Evolutionary conservation across 2,329 filamentous ascomycete genomes (phyloP).

Genomic region (Pseudogymnoascus verrucosus): DNA sequence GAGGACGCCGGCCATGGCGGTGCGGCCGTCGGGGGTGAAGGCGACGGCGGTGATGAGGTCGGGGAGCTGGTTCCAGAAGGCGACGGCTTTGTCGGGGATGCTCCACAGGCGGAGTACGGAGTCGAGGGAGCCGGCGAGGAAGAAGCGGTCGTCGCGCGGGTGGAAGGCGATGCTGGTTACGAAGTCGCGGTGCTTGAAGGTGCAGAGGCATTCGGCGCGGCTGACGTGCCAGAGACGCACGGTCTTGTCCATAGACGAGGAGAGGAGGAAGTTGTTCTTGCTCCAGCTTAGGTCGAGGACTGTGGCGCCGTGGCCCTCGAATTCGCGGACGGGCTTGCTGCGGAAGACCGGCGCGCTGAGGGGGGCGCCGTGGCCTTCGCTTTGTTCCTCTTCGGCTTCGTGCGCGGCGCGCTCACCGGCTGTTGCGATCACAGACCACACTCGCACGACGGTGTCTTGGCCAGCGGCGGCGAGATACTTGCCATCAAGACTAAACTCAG

Average conservation of each 20-base stretch:
- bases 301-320: conserved; percentile 74
- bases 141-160: conserved; percentile 90
- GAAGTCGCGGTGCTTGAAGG: conserved; percentile 90
- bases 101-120: conserved; percentile 87
- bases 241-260: conserved; percentile 96
- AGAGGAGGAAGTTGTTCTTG: conserved; percentile 96
- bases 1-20: conserved; percentile 79
- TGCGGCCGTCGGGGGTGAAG: conserved; percentile 87
- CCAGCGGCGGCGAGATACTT: conserved; percentile 87
- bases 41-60: conserved; percentile 92
- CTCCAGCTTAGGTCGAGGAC: conserved; percentile 94
- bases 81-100: conserved; percentile 91
- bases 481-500: conserved; percentile 88
- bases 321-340: conserved; percentile 69
- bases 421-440: conserved; percentile 83
- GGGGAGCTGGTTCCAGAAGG: conserved; percentile 66
- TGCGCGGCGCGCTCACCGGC: conserved; percentile 68
- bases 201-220: conserved; percentile 77
- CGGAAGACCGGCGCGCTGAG: conserved; percentile 88
- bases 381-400: conserved; percentile 59
- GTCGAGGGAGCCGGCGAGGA: conserved; percentile 87
- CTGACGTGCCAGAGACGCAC: conserved; percentile 90
- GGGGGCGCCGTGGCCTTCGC: conserved; percentile 47
- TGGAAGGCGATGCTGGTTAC: conserved; percentile 94
- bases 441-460: conserved; percentile 73